These are phyloP conservation scores for Capsella bursapastoris DNA, from an alignment of 345 rosid genomes.

Conservation along the genomic window DNA sequence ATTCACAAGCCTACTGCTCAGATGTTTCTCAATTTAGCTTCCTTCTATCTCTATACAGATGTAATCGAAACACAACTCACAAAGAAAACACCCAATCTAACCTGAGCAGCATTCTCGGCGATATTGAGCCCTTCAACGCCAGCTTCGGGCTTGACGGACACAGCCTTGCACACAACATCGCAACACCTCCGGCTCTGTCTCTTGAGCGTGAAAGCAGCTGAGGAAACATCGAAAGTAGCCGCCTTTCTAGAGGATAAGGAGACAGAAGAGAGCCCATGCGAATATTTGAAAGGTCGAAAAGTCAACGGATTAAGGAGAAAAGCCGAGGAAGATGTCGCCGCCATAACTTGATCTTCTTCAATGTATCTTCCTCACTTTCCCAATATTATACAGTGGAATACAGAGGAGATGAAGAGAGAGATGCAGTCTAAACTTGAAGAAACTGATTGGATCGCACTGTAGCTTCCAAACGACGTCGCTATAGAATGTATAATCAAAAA, in stretches of 20 bases:
- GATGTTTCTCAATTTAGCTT: slow-evolving; percentile 21
- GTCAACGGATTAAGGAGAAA: slow-evolving; percentile 52
- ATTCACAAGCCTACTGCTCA: slow-evolving; percentile 20
- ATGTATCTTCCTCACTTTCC: slow-evolving; percentile 34
- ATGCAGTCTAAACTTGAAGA: slow-evolving; percentile 23
- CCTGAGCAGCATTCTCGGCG: slow-evolving; percentile 92
- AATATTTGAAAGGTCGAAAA: slow-evolving; percentile 39
- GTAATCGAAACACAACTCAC: slow-evolving; percentile 1
- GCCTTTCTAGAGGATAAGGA: slow-evolving; percentile 41
- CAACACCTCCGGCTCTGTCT: slow-evolving; percentile 37
- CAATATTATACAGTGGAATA: neutral
- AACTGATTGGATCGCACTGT: slow-evolving; percentile 1
- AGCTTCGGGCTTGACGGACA: slow-evolving; percentile 51
- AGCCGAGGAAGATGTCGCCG: slow-evolving; percentile 56
- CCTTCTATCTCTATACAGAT: slow-evolving; percentile 2
- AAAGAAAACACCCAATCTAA: slow-evolving; percentile 8
- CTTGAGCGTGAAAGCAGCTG: slow-evolving; percentile 39
- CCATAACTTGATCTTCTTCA: slow-evolving; percentile 31
- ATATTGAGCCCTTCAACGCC: slow-evolving; percentile 72
- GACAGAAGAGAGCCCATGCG: slow-evolving; percentile 34
- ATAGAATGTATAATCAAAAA: neutral
- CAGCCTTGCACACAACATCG: slow-evolving; percentile 69
- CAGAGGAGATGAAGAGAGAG: slow-evolving; percentile 2
- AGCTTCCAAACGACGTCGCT: slow-evolving; percentile 24
- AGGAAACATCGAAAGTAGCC: slow-evolving; percentile 20